Percentiles rank a stretch among this genome's conserved stretches.
These are phyloP conservation scores for Cytospora leucostoma DNA, from an alignment of 2,329 filamentous ascomycete genomes.

Conservation along the genomic window DNA sequence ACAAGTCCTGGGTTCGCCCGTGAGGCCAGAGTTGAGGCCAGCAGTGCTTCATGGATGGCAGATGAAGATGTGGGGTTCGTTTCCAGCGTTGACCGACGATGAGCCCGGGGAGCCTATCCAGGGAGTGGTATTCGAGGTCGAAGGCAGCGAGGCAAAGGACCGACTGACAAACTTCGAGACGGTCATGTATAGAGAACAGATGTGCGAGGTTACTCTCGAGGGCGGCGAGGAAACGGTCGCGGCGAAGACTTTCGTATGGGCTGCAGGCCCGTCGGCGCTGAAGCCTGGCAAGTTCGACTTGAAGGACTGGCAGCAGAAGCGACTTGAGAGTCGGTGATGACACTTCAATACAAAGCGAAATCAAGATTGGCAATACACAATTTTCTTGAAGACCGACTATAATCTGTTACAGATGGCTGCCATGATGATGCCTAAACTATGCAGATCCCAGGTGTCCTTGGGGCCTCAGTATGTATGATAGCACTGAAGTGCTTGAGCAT, in stretches of 20 bases:
- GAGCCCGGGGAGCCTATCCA: background rate
- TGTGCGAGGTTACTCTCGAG: background rate
- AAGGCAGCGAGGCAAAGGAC: background rate
- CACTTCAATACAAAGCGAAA: too few species aligned
- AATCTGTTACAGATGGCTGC: too few species aligned
- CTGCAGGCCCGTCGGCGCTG: too few species aligned
- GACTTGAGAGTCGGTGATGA: too few species aligned
- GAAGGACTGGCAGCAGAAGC: too few species aligned
- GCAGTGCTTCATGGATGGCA: constrained; percentile 6
- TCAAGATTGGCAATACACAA: too few species aligned
- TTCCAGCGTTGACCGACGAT: constrained; percentile 1
- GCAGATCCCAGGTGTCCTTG: too few species aligned
- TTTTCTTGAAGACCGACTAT: too few species aligned
- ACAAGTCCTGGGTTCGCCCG: background rate
- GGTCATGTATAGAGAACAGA: background rate
- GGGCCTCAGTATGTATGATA: too few species aligned
- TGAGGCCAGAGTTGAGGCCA: background rate
- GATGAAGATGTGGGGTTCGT: constrained; percentile 4
- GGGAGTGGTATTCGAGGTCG: constrained; percentile 9
- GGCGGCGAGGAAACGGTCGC: background rate
- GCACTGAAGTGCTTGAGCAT: too few species aligned
- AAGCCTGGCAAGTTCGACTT: too few species aligned
- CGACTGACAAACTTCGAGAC: background rate
- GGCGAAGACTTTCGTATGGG: background rate
- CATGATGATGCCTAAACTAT: too few species aligned